Evolutionary conservation across 2,329 filamentous ascomycete genomes (phyloP).

Genomic region (Neoarthrinium moseri): DNA sequence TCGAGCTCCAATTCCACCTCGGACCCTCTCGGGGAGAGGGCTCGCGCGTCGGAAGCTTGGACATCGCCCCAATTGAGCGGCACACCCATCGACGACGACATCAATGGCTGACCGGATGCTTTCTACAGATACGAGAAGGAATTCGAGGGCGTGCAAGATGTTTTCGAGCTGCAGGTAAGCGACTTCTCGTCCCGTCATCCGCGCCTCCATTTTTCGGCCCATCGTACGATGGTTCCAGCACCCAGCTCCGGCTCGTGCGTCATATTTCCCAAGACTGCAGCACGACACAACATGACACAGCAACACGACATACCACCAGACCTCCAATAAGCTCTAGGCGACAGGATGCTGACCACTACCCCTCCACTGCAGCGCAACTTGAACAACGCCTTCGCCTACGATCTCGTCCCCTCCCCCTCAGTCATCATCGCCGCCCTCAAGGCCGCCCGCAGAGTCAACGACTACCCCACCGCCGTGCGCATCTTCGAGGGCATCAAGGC

Average conservation of each 20-base stretch:
- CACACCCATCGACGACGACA: neutral
- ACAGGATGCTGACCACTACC: slow-evolving; percentile 7
- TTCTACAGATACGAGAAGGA: slow-evolving; percentile 92
- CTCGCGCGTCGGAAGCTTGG: slow-evolving; percentile 8
- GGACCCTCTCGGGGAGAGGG: no score
- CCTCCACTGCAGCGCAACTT: slow-evolving; percentile 47
- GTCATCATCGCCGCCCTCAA: slow-evolving; percentile 90
- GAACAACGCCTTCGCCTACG: slow-evolving; percentile 99
- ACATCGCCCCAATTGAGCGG: slow-evolving; percentile 21
- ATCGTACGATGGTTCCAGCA: slow-evolving; percentile 9
- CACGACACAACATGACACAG: neutral
- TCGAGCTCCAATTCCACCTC: no score
- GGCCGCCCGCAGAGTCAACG: slow-evolving; percentile 94
- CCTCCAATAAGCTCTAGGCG: no score
- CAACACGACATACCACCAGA: no score
- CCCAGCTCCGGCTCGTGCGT: slow-evolving; percentile 4
- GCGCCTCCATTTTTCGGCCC: slow-evolving; percentile 3
- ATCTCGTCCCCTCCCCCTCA: slow-evolving; percentile 92
- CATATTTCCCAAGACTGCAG: slow-evolving; percentile 4
- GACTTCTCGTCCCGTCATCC: slow-evolving; percentile 6
- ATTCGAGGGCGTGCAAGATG: slow-evolving; percentile 95
- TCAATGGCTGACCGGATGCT: slow-evolving; percentile 36
- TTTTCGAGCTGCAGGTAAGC: slow-evolving; percentile 98
- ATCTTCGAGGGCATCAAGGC: slow-evolving; percentile 99
- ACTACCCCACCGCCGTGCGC: slow-evolving; percentile 96